Conservation (phyloP, 352 stramenopile genomes). For the Thraustochytrium sp. region DNA sequence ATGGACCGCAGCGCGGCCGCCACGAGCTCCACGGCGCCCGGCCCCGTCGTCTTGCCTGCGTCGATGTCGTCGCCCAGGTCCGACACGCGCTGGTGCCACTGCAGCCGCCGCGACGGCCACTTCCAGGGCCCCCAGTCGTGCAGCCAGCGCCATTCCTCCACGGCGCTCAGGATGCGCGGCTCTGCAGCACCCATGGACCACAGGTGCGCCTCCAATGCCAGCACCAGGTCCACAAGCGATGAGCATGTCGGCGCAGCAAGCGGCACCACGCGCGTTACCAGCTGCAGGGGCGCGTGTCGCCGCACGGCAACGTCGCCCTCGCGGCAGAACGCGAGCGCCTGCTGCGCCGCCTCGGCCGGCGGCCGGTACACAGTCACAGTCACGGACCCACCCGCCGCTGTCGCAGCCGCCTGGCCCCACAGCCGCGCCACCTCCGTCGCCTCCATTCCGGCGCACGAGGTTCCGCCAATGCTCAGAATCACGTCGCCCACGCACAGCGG, state of each 20-base stretch:
- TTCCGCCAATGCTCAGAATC: neutral
- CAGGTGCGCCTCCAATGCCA: conserved; percentile 16
- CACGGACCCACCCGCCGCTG: neutral
- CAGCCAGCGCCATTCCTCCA: conserved; percentile 25
- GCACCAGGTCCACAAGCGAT: neutral
- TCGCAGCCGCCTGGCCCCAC: neutral
- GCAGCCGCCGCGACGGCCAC: neutral
- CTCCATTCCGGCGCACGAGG: neutral
- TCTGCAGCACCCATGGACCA: conserved; percentile 36
- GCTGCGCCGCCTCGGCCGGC: neutral
- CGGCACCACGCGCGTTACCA: neutral
- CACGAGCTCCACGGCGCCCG: neutral
- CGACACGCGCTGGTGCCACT: neutral
- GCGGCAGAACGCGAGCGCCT: conserved; percentile 1
- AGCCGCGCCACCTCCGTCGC: neutral
- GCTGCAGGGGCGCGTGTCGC: neutral
- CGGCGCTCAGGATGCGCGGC: conserved; percentile 8
- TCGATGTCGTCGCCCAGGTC: neutral
- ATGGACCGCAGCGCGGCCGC: neutral
- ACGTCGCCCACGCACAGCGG: conserved; percentile 2
- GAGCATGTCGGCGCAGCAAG: neutral
- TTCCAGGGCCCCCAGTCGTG: conserved; percentile 13
- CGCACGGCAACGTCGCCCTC: neutral
- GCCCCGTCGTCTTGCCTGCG: neutral
- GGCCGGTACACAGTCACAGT: neutral